Evolutionary conservation across 2,329 filamentous ascomycete genomes (phyloP).

Genomic region (Podosphaera leucotricha): DNA sequence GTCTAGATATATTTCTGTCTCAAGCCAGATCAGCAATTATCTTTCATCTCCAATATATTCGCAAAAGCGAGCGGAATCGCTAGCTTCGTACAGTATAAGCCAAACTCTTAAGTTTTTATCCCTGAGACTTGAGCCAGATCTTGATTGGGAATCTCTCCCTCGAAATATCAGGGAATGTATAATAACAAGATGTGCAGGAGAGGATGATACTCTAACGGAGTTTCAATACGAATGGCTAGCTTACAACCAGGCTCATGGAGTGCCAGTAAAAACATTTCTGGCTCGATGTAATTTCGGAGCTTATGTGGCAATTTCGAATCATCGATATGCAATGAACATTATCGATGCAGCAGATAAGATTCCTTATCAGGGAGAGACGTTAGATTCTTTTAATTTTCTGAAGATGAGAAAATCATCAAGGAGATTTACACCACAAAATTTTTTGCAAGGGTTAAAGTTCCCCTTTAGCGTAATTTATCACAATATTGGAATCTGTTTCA

Average conservation of each 20-base stretch:
- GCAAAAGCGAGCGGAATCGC: constrained; percentile 8
- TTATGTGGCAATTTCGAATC: constrained; percentile 8
- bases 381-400: constrained; percentile 4
- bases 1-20: constrained; percentile 2
- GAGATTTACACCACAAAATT: constrained; percentile 2
- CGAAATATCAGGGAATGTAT: constrained; percentile 22
- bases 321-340: constrained; percentile 5
- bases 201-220: constrained; percentile 10
- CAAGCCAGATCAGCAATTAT: constrained; percentile 5
- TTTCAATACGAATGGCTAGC: constrained; percentile 8
- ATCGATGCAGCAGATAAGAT: constrained; percentile 2
- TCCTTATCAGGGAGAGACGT: constrained; percentile 2
- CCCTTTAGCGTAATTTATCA: constrained; percentile 18
- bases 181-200: constrained; percentile 22
- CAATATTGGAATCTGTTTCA: constrained; percentile 19
- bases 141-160: constrained; percentile 26
- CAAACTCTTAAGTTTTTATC: constrained; percentile 23
- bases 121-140: constrained; percentile 25
- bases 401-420: constrained; percentile 2
- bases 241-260: constrained; percentile 6
- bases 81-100: constrained; percentile 8
- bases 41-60: constrained; percentile 16
- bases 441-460: constrained; percentile 3
- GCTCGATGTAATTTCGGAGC: constrained; percentile 10
- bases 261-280: constrained; percentile 7